phyloP scores from a whole-genome alignment of 164 flowering plant genomes.

The Sextonia rubra region DNA sequence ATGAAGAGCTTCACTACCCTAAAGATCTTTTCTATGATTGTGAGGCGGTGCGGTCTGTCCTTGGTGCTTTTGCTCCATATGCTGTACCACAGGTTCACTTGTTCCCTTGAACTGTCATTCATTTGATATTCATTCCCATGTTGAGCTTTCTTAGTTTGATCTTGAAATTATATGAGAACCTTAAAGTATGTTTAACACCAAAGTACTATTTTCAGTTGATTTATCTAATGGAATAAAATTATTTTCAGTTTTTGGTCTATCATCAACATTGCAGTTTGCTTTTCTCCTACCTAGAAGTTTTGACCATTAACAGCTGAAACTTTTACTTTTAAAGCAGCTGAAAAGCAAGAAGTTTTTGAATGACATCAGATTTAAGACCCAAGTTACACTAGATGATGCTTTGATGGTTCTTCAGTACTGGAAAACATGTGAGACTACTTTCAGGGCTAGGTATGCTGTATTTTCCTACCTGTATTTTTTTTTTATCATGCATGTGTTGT shows the following conservation, averaged over 20 bases:
- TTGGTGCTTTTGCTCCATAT: conserved; percentile 78
- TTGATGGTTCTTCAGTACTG: conserved; percentile 42
- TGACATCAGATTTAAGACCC: conserved; percentile 74
- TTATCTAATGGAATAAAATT: background rate
- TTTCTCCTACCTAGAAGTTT: background rate
- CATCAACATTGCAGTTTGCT: background rate
- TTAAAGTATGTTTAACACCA: background rate
- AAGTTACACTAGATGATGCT: conserved; percentile 59
- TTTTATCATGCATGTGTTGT: background rate
- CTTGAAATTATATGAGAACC: background rate
- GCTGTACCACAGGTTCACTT: conserved; percentile 74
- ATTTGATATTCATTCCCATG: background rate
- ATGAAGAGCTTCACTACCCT: conserved; percentile 64
- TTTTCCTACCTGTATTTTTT: background rate
- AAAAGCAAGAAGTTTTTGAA: conserved; percentile 40
- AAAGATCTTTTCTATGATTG: conserved; percentile 75
- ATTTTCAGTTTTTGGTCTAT: background rate
- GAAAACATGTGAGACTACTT: conserved; percentile 43
- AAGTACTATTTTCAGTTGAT: background rate
- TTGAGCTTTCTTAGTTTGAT: background rate
- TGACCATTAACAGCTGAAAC: background rate
- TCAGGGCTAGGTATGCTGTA: conserved; percentile 65
- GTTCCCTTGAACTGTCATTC: conserved; percentile 10
- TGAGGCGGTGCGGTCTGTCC: conserved; percentile 58
- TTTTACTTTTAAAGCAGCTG: conserved; percentile 44